These are phyloP conservation scores for Fragilaria crotonensis DNA, from an alignment of 108 stramenopile species.

Conservation along the genomic window DNA sequence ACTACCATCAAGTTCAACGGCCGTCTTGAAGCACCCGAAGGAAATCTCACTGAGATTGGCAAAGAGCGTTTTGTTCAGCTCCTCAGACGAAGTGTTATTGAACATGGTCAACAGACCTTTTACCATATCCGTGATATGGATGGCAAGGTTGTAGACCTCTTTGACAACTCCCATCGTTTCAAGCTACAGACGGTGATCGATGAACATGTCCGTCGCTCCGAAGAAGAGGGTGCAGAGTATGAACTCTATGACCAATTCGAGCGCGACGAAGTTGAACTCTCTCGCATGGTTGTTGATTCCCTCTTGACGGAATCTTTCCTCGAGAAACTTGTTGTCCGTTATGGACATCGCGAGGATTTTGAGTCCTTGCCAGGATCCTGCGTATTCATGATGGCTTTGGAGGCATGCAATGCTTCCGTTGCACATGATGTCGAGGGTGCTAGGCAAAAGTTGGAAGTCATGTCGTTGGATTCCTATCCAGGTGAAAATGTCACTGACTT, in stretches of 20 bases:
- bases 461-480: not conserved
- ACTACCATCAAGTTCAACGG: not conserved
- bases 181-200: not conserved
- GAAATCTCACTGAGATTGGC: not conserved
- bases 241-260: not conserved
- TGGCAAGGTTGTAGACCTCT: not conserved
- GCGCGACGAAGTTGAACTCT: not conserved
- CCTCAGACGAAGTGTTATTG: not conserved
- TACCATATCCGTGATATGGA: not conserved
- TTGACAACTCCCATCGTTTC: not conserved
- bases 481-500: constrained; percentile 1
- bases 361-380: not conserved
- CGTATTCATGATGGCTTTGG: not conserved
- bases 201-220: not conserved
- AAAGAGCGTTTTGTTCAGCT: not conserved
- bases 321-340: not conserved
- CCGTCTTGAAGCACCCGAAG: not conserved
- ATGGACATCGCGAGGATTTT: not conserved
- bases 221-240: not conserved
- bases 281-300: not conserved
- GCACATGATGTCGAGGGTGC: not conserved
- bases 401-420: not conserved
- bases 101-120: not conserved
- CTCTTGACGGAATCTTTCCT: not conserved
- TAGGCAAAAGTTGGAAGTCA: not conserved